Conservation (phyloP, 169 alveolate genomes). For the Cytauxzoon felis region DNA sequence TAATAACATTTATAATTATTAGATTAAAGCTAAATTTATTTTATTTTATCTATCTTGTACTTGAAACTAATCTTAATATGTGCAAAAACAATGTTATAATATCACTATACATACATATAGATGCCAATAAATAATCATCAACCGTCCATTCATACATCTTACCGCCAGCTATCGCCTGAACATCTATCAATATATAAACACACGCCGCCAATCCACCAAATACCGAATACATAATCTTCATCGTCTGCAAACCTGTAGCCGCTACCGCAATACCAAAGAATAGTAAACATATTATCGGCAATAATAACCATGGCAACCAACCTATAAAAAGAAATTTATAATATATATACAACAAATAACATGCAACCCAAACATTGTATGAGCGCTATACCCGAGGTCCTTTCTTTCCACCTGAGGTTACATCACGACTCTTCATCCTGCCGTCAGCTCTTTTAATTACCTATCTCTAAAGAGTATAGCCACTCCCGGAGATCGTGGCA, state of each 20-base stretch:
- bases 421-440: too few species aligned
- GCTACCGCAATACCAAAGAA: too few species aligned
- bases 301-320: background rate
- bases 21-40: background rate
- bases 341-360: conserved; percentile 12
- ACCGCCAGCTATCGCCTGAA: conserved; percentile 89
- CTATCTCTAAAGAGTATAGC: too few species aligned
- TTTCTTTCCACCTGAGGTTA: too few species aligned
- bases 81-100: conserved; percentile 80
- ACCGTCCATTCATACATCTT: conserved; percentile 79
- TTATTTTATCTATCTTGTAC: background rate
- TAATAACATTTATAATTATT: background rate
- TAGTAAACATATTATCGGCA: conserved; percentile 6
- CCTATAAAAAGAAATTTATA: background rate
- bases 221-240: conserved; percentile 25
- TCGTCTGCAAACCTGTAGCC: too few species aligned
- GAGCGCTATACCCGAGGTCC: too few species aligned
- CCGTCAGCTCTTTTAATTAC: too few species aligned
- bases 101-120: conserved; percentile 85
- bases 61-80: conserved; percentile 63
- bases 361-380: too few species aligned
- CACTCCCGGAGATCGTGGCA: too few species aligned
- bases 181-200: conserved; percentile 82
- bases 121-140: conserved; percentile 91
- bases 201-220: conserved; percentile 79